Evolutionary conservation across 306 rosid genomes (phyloP), one percentile per base, ranked within the genome.

Genomic region (Mimosa pudica): DNA sequence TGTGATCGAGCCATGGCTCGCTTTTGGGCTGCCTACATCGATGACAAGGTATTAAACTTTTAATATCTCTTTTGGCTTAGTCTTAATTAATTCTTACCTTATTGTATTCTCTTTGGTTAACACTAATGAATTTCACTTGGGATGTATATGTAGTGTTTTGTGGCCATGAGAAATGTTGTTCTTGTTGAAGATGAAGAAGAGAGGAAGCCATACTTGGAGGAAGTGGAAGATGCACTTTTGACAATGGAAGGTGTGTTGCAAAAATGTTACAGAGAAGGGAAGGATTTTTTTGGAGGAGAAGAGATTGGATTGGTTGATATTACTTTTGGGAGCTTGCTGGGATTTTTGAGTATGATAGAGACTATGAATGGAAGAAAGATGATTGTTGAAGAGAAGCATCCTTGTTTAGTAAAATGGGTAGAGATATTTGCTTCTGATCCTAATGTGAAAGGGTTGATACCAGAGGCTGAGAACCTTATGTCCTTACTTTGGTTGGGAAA

Each of bases 361-460:
- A 11, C 52, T 48, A 48, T 48, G 12, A 51, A 13, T 52, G 92
- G 80, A 30, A 7, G 81, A 74, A 86, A 86, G 77, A 9, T 92
- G 3, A 62, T 89, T 3, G 85, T 76, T 71, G 87, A 83, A 77
- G 79, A 44, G 42, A 91, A 73, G 33, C 74, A 83, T 76, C 92
- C 91, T 33, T 20, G 42, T 48, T 71, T 92, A 86, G 83, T 73
- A 64, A 86, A 87, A 48, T 92, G 92, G 94, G 90, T 89, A 9
- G 81, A 85, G 33, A 84, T 18, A 8, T 89, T 89, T 80, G 73
- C 63, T 13, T 58, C 71, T 71, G 80, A 89, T 61, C 84, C 86
- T 78, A 68, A 85, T 72, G 93, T 91, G 17, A 80, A 74, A 60
- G 93, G 82, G 10, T 71, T 87, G 24, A 58, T 91, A 44, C 96